A percentile compares a stretch with the other conserved stretches of the same genome.
phyloP scores from a whole-genome alignment of 345 rosid species.

The Syzygium aromaticum region DNA sequence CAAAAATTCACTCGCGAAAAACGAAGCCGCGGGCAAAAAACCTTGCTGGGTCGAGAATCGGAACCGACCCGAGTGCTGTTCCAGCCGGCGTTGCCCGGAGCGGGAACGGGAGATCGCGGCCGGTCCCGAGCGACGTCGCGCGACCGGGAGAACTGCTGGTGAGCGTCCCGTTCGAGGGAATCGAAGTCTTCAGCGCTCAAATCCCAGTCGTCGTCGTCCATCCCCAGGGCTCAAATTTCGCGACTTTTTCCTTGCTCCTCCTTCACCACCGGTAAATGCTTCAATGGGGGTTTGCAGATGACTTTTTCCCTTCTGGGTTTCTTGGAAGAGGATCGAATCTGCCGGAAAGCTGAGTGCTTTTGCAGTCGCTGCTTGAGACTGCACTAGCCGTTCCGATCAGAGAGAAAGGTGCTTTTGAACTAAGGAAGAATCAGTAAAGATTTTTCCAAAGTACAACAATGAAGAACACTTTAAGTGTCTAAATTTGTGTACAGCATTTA shows the following conservation, averaged over 20 bases:
- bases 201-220: constrained; percentile 69
- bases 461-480: no score
- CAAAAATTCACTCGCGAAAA: background rate
- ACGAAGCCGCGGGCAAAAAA: background rate
- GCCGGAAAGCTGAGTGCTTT: background rate
- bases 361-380: background rate
- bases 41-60: background rate
- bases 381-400: background rate
- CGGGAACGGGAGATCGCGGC: constrained; percentile 6
- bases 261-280: background rate
- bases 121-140: constrained; percentile 14
- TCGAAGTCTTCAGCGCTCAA: constrained; percentile 70
- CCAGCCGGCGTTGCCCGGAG: background rate
- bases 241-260: background rate
- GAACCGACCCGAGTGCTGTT: background rate
- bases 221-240: constrained; percentile 9
- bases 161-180: constrained; percentile 67
- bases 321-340: background rate
- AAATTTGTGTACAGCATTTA: no score
- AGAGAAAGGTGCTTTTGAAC: background rate
- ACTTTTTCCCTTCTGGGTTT: background rate
- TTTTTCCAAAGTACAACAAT: background rate
- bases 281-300: background rate
- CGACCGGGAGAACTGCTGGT: constrained; percentile 40
- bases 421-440: background rate